Conservation (phyloP, 164 flowering plant species). For the grape (Vitis vinifera) region DNA sequence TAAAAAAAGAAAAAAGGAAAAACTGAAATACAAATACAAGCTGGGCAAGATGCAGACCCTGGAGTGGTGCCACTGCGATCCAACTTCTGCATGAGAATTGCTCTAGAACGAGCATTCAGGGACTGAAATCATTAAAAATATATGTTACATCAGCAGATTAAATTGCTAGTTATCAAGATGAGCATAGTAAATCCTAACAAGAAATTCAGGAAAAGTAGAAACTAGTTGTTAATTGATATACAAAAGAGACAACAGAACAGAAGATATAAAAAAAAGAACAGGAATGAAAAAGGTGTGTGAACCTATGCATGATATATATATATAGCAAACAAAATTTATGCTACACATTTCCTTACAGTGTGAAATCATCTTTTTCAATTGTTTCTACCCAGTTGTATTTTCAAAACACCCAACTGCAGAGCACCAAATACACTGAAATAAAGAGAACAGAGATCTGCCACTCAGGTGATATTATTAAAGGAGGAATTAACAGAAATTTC, state of each 20-base stretch:
- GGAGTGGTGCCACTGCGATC: conserved; percentile 77
- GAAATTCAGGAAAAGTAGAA: background rate
- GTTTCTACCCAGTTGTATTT: too few species aligned
- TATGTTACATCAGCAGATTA: background rate
- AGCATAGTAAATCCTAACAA: background rate
- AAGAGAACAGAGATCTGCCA: too few species aligned
- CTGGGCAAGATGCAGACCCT: conserved; percentile 37
- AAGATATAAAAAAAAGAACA: background rate
- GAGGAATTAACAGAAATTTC: too few species aligned
- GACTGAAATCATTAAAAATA: conserved; percentile 43
- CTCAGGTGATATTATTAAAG: too few species aligned
- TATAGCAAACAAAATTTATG: too few species aligned
- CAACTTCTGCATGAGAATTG: conserved; percentile 84
- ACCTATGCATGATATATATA: too few species aligned
- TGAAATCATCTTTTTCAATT: too few species aligned
- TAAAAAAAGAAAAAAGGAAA: background rate
- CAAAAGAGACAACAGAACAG: background rate
- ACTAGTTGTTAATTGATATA: background rate
- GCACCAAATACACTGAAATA: too few species aligned
- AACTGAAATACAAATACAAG: background rate
- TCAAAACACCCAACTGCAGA: too few species aligned
- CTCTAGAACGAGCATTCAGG: conserved; percentile 84
- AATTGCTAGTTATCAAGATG: background rate
- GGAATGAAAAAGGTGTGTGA: background rate
- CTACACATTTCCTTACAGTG: too few species aligned